These are phyloP conservation scores for Xylaria sp. DNA, from an alignment of 2,329 filamentous ascomycete species.

Conservation along the genomic window DNA sequence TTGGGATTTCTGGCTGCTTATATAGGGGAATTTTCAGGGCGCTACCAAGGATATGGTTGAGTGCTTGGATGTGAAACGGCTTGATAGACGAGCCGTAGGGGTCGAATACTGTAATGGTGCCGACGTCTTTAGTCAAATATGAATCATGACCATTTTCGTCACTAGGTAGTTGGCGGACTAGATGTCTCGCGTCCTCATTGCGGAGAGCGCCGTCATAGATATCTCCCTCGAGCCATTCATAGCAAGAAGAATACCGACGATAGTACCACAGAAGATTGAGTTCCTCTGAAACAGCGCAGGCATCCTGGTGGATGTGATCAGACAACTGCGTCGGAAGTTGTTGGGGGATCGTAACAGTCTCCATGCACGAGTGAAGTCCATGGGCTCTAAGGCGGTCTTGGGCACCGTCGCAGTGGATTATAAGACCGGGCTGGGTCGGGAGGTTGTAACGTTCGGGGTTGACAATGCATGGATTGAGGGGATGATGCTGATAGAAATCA, in stretches of 20 bases:
- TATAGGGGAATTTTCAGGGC: too few species aligned
- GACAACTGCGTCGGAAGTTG: background rate
- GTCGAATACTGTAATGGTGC: slow-evolving; percentile 12
- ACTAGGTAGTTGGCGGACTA: background rate
- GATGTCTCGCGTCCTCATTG: slow-evolving; percentile 6
- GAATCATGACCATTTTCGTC: too few species aligned
- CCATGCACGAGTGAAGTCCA: background rate
- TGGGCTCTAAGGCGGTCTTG: background rate
- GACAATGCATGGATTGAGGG: slow-evolving; percentile 9
- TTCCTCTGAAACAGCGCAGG: background rate
- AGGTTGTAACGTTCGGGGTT: slow-evolving; percentile 5
- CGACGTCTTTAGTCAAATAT: background rate
- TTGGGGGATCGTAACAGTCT: slow-evolving; percentile 1
- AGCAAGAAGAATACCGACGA: background rate
- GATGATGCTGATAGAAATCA: slow-evolving; percentile 11
- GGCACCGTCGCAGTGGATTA: slow-evolving; percentile 14
- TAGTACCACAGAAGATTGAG: slow-evolving; percentile 16
- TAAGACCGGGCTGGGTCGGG: slow-evolving; percentile 3
- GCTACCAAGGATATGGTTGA: too few species aligned
- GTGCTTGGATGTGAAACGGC: slow-evolving; percentile 4
- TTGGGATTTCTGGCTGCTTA: too few species aligned
- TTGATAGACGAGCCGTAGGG: slow-evolving; percentile 1
- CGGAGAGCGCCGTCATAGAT: background rate
- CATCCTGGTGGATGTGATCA: slow-evolving; percentile 1
- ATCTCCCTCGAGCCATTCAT: slow-evolving; percentile 1